Base-by-base conservation (phyloP, 805 yeast species). In the Yamadazyma laniorum region DNA sequence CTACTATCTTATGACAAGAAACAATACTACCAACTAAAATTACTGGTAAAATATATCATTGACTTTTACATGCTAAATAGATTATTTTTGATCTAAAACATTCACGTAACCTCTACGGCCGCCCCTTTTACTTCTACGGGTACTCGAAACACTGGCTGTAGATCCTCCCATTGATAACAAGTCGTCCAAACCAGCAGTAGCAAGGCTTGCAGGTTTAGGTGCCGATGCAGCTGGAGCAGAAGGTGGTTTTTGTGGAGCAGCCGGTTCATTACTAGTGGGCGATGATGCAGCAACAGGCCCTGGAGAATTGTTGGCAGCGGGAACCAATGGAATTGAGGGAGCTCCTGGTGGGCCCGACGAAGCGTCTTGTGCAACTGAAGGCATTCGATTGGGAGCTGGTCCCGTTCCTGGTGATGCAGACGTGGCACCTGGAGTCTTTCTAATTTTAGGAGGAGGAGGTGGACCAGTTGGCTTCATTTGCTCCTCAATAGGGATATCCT, bases 401-500 rank as follows among this genome's bases (percentile, higher is more conserved):
- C 48, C 46, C n/a, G 39, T 28, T 16, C 35, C 25, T 8, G 38
- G 35, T 32, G 55, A 40, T 8, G 62, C 56, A 16, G 48, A 33
- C 5, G 39, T 47, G 4, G 58, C 45, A 16, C 50, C 40, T 3
- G 55, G 46, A 14, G 49, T 48, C 37, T 59, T 59, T 46, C 56
- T 66, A 52, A 52, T 56, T 34, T 56, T 52, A 7, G 73, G 72
- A 3, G 95, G 93, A 4, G 96, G 91, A 3, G 91, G 82, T 2
- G 82, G 79, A 3, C 77, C 72, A 1, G 77, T 60, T 5, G 69
- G 61, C 33, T 65, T 68, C 35, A 71, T 61, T 50, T 80, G 80
- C 34, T 83, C 90, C 54, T 78, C 93, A 34, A 75, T 69, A 18
- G 81, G 75, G 3, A 77, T 79, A 45, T 79, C 76, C 39, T 76